Evolutionary conservation across 768 basidiomycete species (phyloP).

Genomic region (Trametes sanguinea): DNA sequence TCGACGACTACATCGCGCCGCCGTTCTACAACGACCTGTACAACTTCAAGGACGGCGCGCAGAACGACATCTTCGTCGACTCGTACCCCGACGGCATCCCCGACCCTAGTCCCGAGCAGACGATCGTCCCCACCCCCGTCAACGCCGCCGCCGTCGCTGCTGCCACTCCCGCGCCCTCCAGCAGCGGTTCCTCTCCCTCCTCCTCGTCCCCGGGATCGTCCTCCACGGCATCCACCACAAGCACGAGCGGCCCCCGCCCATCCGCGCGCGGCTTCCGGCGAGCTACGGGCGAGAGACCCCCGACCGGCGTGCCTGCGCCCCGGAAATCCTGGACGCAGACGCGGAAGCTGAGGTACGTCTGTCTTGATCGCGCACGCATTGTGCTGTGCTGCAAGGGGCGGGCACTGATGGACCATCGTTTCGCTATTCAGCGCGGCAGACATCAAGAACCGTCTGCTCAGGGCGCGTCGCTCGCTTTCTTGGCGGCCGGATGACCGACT

Average conservation of each 20-base stretch:
- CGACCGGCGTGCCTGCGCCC: background rate
- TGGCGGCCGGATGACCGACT: background rate
- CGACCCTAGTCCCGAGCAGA: slow-evolving; percentile 29
- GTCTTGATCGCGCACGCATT: background rate
- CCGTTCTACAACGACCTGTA: slow-evolving; percentile 71
- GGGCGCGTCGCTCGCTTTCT: background rate
- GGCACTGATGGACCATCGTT: background rate
- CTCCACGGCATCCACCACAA: background rate
- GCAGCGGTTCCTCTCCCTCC: background rate
- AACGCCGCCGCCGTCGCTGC: slow-evolving; percentile 1
- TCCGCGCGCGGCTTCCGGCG: slow-evolving; percentile 12
- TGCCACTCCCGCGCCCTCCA: background rate
- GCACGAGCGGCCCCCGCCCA: background rate
- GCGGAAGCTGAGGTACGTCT: slow-evolving; percentile 11
- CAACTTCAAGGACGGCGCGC: slow-evolving; percentile 71
- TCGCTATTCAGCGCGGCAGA: background rate
- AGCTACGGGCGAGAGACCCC: background rate
- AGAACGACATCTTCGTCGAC: slow-evolving; percentile 70
- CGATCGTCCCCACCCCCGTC: slow-evolving; percentile 29
- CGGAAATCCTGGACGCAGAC: background rate
- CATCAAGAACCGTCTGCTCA: slow-evolving; percentile 2
- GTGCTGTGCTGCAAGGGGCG: background rate
- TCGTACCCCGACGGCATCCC: slow-evolving; percentile 43
- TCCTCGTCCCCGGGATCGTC: background rate
- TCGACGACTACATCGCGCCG: slow-evolving; percentile 60